Evolutionary conservation across 2,329 filamentous ascomycete species (phyloP).

Genomic region (Epichloe gansuensis): DNA sequence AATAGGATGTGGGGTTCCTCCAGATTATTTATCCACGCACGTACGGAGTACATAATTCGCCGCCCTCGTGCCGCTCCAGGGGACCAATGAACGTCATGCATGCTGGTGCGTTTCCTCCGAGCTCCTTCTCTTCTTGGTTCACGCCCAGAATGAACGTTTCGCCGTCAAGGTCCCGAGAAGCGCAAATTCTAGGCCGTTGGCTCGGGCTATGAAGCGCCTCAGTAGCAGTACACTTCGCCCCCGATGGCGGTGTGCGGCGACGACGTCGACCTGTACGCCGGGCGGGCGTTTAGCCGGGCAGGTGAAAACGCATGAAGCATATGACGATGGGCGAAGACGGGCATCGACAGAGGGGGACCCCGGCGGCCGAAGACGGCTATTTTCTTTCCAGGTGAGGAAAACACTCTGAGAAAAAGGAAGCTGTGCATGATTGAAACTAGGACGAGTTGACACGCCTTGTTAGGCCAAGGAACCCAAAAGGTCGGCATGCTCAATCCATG

Average conservation of each 20-base stretch:
- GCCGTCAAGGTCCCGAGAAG: neutral
- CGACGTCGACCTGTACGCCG: neutral
- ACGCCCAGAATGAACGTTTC: constrained; percentile 7
- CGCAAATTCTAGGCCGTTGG: constrained; percentile 9
- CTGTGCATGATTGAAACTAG: neutral
- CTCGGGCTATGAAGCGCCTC: constrained; percentile 21
- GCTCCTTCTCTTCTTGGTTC: neutral
- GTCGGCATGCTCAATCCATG: constrained; percentile 80
- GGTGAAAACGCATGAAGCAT: constrained; percentile 5
- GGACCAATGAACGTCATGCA: neutral
- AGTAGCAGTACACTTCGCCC: constrained; percentile 18
- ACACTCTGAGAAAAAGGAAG: neutral
- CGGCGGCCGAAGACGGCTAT: constrained; percentile 40
- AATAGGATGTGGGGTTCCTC: neutral
- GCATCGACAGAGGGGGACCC: constrained; percentile 12
- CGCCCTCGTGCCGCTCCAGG: neutral
- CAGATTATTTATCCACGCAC: neutral
- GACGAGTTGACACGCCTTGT: neutral
- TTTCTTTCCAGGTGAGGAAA: constrained; percentile 42
- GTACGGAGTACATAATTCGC: neutral
- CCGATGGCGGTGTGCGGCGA: constrained; percentile 10
- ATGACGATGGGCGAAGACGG: neutral
- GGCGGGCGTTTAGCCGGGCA: neutral
- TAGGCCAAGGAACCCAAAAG: constrained; percentile 80
- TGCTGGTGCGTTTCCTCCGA: neutral